These are phyloP conservation scores for Fusarium denticulatum DNA, from an alignment of 2,329 filamentous ascomycete species.

Conservation along the genomic window DNA sequence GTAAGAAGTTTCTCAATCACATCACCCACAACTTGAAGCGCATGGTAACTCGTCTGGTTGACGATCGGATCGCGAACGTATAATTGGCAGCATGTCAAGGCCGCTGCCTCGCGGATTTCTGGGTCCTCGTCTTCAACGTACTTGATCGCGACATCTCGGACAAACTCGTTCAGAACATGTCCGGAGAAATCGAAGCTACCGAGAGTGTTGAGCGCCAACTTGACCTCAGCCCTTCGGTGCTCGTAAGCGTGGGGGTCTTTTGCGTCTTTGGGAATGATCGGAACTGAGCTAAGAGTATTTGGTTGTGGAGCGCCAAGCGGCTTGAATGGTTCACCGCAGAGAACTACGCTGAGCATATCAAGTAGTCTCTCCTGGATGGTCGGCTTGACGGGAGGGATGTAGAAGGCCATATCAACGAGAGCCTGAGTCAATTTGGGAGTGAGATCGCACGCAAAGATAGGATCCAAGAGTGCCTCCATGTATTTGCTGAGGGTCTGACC, in stretches of 20 bases:
- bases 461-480: conserved; percentile 93
- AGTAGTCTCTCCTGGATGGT: conserved; percentile 93
- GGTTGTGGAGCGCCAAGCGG: conserved; percentile 88
- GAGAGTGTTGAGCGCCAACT: conserved; percentile 90
- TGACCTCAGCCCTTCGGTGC: conserved; percentile 84
- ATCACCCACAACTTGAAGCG: conserved; percentile 95
- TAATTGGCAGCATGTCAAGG: conserved; percentile 96
- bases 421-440: conserved; percentile 95
- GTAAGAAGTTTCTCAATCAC: conserved; percentile 97
- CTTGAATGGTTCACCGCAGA: conserved; percentile 92
- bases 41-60: conserved; percentile 96
- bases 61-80: conserved; percentile 98
- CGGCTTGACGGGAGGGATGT: conserved; percentile 92
- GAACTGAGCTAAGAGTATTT: conserved; percentile 82
- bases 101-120: conserved; percentile 92
- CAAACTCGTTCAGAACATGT: conserved; percentile 97
- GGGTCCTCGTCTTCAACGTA: conserved; percentile 97
- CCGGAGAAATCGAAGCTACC: conserved; percentile 97
- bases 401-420: conserved; percentile 97
- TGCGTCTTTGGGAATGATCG: conserved; percentile 86
- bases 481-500: conserved; percentile 98
- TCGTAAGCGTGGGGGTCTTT: conserved; percentile 87
- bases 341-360: conserved; percentile 92
- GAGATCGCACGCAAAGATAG: conserved; percentile 95
- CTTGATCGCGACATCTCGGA: conserved; percentile 96